phyloP scores from a whole-genome alignment of 768 basidiomycete genomes.

The Clitopilus hobsonii region DNA sequence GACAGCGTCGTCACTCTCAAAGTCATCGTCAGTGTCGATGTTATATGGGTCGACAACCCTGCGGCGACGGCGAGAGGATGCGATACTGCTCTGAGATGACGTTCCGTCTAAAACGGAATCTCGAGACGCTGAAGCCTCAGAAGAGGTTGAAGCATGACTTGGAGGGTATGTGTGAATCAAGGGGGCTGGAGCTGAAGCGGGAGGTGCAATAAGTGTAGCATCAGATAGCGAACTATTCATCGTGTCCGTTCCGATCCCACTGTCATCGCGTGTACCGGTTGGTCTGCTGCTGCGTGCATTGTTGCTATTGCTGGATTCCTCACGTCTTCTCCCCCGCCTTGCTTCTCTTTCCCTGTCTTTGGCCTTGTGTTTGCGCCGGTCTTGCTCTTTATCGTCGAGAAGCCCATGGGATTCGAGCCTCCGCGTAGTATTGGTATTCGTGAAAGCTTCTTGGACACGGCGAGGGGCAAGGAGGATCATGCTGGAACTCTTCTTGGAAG shows the following conservation, averaged over 20 bases:
- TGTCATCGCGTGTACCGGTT: neutral
- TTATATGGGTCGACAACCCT: constrained; percentile 24
- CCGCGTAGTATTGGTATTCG: constrained; percentile 68
- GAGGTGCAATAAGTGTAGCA: constrained; percentile 7
- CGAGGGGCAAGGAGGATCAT: constrained; percentile 70
- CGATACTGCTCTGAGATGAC: constrained; percentile 6
- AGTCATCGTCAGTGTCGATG: constrained; percentile 17
- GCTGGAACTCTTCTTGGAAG: constrained; percentile 27
- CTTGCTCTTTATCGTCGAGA: constrained; percentile 39
- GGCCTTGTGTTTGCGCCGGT: constrained; percentile 28
- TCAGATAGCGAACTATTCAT: constrained; percentile 15
- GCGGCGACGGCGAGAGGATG: constrained; percentile 20
- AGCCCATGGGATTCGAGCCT: constrained; percentile 66
- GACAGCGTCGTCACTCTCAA: constrained; percentile 28
- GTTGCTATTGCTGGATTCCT: constrained; percentile 14
- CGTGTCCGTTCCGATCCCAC: constrained; percentile 8
- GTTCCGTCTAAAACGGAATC: constrained; percentile 2
- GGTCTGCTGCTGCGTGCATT: neutral
- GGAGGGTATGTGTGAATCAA: constrained; percentile 11
- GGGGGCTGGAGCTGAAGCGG: constrained; percentile 15
- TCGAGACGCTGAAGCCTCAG: constrained; percentile 1
- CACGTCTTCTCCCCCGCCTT: constrained; percentile 19
- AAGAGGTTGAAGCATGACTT: neutral
- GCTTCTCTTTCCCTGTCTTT: constrained; percentile 19
- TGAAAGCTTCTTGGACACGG: constrained; percentile 75